Evolutionary conservation across 1,139 yeast species (phyloP), one percentile per base, ranked within the genome.

Genomic region (Arxiozyma slooffiae): DNA sequence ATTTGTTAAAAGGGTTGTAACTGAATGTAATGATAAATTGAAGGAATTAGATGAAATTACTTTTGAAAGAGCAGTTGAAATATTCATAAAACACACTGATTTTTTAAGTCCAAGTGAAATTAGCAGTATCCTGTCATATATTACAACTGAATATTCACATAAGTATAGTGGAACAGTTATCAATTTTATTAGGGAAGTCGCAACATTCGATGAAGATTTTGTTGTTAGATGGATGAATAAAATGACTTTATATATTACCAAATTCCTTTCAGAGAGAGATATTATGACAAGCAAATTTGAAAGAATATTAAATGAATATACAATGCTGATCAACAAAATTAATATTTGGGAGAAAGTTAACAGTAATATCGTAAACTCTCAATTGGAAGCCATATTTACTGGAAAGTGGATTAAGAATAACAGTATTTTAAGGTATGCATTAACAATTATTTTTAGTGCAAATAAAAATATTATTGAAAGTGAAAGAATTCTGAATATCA

Each of bases 401-500:
- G 74, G 73, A 37, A 61, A 67, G 45, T 85, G 87, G 83, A 61
- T 78, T 3, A 56, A 67, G n/a, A 60, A 68, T 18, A 60, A 59
- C 1, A 64, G 64, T 17, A 66, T 77, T 2, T 63, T 85, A 54
- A 68, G 72, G 45, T 77, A 81, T 57, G 68, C 71, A 5, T 66
- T 70, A 38, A 59, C 76, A 8, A 41, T 76, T 21, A 57, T 74
- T 5, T 61, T 74, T 26, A 59, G 73, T 1, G 72, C 74, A 0
- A 57, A 66, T 16, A 67, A 68, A 30, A 67, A 67, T 18, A 59
- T 66, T 16, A 64, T 84, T 46, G 78, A 79, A 39, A 72, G 64
- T 56, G 74, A 72, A 23, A 83, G 75, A 59, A 67, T 81, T 44
- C 67, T 87, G n/a, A 95, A 86, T 59, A 74, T 85, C 8, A 71